Conservation (phyloP, 129 eudicot species). For the Flaveria brownii region DNA sequence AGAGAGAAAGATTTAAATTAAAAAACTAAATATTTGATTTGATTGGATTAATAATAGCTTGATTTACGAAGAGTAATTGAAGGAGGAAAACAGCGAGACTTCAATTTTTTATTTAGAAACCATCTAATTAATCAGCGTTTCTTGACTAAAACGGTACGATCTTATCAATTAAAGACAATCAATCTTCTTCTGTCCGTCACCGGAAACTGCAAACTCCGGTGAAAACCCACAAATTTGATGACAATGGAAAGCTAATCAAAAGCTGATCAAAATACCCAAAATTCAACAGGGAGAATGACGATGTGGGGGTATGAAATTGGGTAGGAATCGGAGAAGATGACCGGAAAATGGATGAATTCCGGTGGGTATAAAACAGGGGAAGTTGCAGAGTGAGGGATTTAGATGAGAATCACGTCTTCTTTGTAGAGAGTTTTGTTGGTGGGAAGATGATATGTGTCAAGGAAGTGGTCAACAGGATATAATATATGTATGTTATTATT, state of each 20-base stretch:
- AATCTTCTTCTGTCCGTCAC: slow-evolving; percentile 26
- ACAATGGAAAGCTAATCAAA: too few relatives aligned
- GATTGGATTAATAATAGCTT: slow-evolving; percentile 18
- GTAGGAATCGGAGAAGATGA: neutral
- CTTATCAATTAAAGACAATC: slow-evolving; percentile 25
- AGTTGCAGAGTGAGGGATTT: neutral
- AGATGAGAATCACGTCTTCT: neutral
- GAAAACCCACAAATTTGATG: neutral
- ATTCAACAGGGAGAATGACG: neutral
- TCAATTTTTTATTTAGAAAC: neutral
- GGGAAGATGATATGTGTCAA: neutral
- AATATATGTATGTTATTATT: too few relatives aligned
- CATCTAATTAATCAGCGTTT: neutral
- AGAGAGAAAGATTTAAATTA: too few relatives aligned
- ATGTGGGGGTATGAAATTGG: neutral
- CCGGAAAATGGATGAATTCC: neutral
- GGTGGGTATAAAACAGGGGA: neutral
- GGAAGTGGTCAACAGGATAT: neutral
- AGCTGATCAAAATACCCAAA: neutral
- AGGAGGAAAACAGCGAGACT: slow-evolving; percentile 30
- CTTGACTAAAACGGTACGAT: slow-evolving; percentile 21
- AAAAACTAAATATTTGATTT: neutral
- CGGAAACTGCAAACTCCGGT: slow-evolving; percentile 35
- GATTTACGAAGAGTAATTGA: slow-evolving; percentile 28
- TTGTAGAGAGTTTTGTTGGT: neutral